phyloP scores from a whole-genome alignment of 257 asterid genomes.

The Fraxinus cuspidata region DNA sequence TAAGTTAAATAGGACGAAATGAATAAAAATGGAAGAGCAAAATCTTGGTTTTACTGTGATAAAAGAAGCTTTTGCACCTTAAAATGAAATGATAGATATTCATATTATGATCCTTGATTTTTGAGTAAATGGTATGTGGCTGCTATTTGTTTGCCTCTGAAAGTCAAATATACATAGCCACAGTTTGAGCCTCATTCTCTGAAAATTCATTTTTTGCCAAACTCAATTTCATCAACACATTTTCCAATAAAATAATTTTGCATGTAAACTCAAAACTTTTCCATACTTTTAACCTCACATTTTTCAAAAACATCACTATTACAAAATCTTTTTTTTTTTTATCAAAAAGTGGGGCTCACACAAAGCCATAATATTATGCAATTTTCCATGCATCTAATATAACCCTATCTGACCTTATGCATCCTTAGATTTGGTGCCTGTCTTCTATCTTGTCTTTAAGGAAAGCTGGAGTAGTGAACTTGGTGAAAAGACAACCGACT shows the following conservation, averaged over 20 bases:
- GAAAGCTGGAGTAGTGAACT: slow-evolving; percentile 2
- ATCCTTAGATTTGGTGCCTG: slow-evolving; percentile 10
- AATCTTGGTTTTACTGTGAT: background rate
- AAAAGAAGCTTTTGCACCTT: background rate
- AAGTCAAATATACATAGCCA: background rate
- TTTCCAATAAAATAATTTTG: no score
- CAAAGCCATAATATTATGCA: background rate
- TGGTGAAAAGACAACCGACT: slow-evolving; percentile 15
- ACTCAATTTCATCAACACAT: no score
- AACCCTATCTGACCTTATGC: slow-evolving; percentile 10
- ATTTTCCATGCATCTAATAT: background rate
- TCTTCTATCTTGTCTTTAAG: slow-evolving; percentile 7
- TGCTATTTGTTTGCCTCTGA: background rate
- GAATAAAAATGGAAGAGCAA: background rate
- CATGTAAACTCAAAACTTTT: no score
- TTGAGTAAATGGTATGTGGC: background rate
- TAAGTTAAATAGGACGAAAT: background rate
- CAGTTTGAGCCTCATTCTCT: no score
- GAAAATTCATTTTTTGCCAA: no score
- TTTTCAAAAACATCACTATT: no score
- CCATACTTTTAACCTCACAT: no score
- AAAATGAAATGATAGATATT: background rate
- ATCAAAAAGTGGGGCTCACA: no score
- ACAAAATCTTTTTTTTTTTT: no score
- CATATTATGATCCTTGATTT: background rate